Evolutionary conservation across 2,329 filamentous ascomycete genomes (phyloP), one percentile per base, ranked within the genome.

Genomic region (Alternaria angustiovoidea): DNA sequence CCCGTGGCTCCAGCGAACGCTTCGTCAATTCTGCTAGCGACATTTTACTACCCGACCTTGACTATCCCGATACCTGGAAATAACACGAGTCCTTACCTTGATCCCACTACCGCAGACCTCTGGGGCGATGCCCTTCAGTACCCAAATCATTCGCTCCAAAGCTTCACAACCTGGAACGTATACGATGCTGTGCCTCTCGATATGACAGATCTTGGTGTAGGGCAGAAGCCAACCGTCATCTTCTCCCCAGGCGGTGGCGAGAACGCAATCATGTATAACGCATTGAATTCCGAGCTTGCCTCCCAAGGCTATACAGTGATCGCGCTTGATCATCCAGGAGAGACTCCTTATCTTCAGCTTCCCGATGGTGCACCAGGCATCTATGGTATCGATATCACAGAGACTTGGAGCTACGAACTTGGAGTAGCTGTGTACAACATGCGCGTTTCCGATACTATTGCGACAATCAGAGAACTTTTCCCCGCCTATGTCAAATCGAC

Each of bases 31-130:
- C 47, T 74, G 20, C 59, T 75, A 3, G 64, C 62, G 8, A 69
- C 69, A 6, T 65, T 72, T 9, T 72, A 70, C 63, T 70, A 70
- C 39, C 69, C 71, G 0, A 74, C 72, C 0, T 49, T 53, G 7
- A 54, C 64, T 0, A 39, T 58, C 0, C 67, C 67, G 0, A 22
- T 49, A 3, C 18, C 46, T 7, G 46, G 46, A 32, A 52, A 56
- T 5, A 64, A 60, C 16, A 65, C 65, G 11, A 60, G 56, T 12
- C 58, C 65, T 3, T 73, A 73, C 52, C 57, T 73, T 16, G 69
- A 73, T 54, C 49, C 64, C 26, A 71, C 59, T 5, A 71, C 58
- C 2, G 68, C 68, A 5, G 28, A 38, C 7, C 56, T 75, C 26
- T 69, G 46, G 34, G 51, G 47, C 34, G 34, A 36, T 4, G 54